Percentiles rank a stretch among this genome's conserved stretches.
Evolutionary conservation across 2,329 filamentous ascomycete species (phyloP).

Genomic region (Colletotrichum abscissum): DNA sequence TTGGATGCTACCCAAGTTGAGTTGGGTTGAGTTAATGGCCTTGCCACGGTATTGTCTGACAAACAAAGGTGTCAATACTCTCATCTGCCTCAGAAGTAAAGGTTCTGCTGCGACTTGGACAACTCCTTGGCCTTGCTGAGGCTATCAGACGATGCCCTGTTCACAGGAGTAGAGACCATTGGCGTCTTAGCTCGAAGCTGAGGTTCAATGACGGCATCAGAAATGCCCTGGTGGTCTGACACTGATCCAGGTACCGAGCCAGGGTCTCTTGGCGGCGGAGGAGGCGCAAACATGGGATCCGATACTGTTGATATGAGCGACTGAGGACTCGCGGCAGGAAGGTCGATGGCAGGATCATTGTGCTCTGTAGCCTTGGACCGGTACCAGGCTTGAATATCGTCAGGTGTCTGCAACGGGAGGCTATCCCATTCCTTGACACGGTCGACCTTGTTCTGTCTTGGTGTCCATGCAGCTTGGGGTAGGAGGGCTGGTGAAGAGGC

Average conservation of each 20-base stretch:
- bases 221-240: background rate
- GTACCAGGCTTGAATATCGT: slow-evolving; percentile 40
- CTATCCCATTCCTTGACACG: slow-evolving; percentile 44
- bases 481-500: background rate
- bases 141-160: background rate
- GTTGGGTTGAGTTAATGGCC: too few species aligned
- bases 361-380: slow-evolving; percentile 13
- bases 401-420: slow-evolving; percentile 37
- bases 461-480: slow-evolving; percentile 17
- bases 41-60: background rate
- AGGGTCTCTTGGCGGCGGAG: background rate
- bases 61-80: background rate
- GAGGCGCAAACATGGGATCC: background rate
- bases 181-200: slow-evolving; percentile 20
- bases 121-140: slow-evolving; percentile 25
- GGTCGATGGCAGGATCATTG: background rate
- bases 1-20: background rate
- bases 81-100: slow-evolving; percentile 19
- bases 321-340: slow-evolving; percentile 3
- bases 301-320: slow-evolving; percentile 3
- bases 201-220: slow-evolving; percentile 9
- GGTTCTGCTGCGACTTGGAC: slow-evolving; percentile 28
- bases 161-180: background rate
- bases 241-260: background rate
- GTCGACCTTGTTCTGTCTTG: slow-evolving; percentile 41